Conservation (phyloP, 139 green algal genomes). For the Micractinium sp. region DNA sequence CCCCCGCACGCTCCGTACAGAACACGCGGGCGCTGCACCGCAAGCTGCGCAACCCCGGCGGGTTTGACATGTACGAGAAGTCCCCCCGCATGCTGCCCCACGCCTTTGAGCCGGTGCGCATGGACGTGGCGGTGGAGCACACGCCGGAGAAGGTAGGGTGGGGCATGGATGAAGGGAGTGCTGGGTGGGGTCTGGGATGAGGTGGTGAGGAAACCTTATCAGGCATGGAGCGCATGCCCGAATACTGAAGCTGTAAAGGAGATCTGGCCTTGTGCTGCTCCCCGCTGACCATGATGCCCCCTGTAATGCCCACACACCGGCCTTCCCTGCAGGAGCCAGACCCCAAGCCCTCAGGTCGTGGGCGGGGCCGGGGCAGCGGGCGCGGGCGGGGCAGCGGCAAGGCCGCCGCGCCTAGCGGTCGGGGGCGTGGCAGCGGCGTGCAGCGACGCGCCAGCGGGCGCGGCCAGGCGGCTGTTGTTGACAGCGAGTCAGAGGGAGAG, state of each 20-base stretch:
- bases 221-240: too few species aligned
- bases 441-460: not conserved
- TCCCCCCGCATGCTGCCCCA: constrained; percentile 65
- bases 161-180: too few species aligned
- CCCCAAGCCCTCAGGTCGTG: constrained; percentile 11
- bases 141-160: constrained; percentile 32
- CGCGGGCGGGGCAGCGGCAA: not conserved
- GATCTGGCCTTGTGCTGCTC: too few species aligned
- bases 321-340: constrained; percentile 28
- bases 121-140: constrained; percentile 42
- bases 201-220: too few species aligned
- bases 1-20: constrained; percentile 20
- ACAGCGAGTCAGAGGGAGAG: constrained; percentile 26
- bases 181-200: too few species aligned
- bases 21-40: constrained; percentile 43
- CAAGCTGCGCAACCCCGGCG: constrained; percentile 42
- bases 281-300: not conserved
- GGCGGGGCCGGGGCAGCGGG: constrained; percentile 18
- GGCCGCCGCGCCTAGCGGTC: not conserved
- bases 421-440: not conserved
- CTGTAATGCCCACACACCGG: not conserved
- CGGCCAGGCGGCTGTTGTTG: not conserved
- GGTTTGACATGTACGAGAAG: constrained; percentile 45
- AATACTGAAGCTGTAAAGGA: too few species aligned
- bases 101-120: constrained; percentile 11